These are phyloP conservation scores for Zopfia rhizophila DNA, from an alignment of 2,329 filamentous ascomycete species.

Conservation along the genomic window DNA sequence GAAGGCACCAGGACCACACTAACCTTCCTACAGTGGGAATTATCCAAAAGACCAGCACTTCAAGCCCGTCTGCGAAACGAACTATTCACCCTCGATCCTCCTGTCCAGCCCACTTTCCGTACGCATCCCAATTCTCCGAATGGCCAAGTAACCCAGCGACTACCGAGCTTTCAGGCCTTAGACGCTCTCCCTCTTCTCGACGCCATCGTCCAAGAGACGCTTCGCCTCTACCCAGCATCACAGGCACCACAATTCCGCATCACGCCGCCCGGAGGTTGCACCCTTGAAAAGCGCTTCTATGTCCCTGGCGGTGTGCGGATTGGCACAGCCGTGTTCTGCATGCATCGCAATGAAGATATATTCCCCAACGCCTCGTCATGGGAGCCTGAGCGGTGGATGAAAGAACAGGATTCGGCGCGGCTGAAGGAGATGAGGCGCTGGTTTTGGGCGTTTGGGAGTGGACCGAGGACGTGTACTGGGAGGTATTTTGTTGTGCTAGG, in stretches of 20 bases:
- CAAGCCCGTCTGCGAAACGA: conserved; percentile 52
- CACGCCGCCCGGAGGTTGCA: conserved; percentile 47
- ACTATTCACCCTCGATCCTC: conserved; percentile 19
- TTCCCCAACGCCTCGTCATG: conserved; percentile 50
- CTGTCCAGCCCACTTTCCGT: not conserved
- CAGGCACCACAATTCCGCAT: conserved; percentile 67
- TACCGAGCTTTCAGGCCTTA: conserved; percentile 49
- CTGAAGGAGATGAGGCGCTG: conserved; percentile 49
- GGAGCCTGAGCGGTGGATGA: conserved; percentile 48
- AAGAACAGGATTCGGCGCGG: conserved; percentile 38
- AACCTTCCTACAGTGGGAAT: conserved; percentile 69
- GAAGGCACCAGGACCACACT: conserved; percentile 76
- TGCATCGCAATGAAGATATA: conserved; percentile 53
- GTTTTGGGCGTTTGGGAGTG: conserved; percentile 59
- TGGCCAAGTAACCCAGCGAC: too few relatives aligned
- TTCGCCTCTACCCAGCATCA: conserved; percentile 67
- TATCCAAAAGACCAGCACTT: conserved; percentile 42
- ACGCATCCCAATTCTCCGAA: too few relatives aligned
- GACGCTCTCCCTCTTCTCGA: conserved; percentile 64
- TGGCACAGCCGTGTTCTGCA: conserved; percentile 49
- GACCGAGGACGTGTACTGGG: conserved; percentile 57
- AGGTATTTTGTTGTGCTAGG: conserved; percentile 53
- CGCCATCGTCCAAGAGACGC: conserved; percentile 66
- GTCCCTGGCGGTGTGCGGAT: conserved; percentile 51
- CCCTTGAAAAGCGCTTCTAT: conserved; percentile 38